Evolutionary conservation across 257 asterid genomes (phyloP).

Genomic region (Parsonsia alboflavescens): DNA sequence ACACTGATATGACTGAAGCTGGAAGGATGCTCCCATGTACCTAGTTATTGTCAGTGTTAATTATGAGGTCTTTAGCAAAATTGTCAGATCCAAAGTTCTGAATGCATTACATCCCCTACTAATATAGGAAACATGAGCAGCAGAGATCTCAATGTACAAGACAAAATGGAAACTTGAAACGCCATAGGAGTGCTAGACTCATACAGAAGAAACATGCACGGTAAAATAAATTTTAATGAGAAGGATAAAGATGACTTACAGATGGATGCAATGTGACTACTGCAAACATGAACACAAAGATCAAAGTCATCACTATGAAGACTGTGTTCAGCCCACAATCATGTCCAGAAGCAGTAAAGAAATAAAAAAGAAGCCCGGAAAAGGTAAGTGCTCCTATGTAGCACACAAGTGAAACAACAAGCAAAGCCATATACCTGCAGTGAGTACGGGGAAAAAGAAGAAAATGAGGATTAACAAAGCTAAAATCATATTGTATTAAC

Average conservation of each 20-base stretch:
- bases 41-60: conserved; percentile 28
- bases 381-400: conserved; percentile 68
- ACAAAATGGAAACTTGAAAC: background rate
- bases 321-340: conserved; percentile 92
- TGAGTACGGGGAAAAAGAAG: background rate
- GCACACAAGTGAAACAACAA: conserved; percentile 79
- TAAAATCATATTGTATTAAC: background rate
- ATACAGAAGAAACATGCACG: background rate
- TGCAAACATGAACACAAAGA: conserved; percentile 63
- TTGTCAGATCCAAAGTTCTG: background rate
- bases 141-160: background rate
- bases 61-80: background rate
- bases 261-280: conserved; percentile 78
- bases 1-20: conserved; percentile 75
- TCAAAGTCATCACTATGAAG: conserved; percentile 69
- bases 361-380: conserved; percentile 80
- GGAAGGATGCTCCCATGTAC: conserved; percentile 89
- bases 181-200: background rate
- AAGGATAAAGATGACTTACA: conserved; percentile 39
- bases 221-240: conserved; percentile 1
- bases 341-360: conserved; percentile 81
- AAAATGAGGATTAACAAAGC: background rate
- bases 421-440: conserved; percentile 82
- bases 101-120: background rate
- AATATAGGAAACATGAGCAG: background rate